Evolutionary conservation across 768 basidiomycete genomes (phyloP), one percentile per base, ranked within the genome.

Genomic region (Melanogaster broomeanus): DNA sequence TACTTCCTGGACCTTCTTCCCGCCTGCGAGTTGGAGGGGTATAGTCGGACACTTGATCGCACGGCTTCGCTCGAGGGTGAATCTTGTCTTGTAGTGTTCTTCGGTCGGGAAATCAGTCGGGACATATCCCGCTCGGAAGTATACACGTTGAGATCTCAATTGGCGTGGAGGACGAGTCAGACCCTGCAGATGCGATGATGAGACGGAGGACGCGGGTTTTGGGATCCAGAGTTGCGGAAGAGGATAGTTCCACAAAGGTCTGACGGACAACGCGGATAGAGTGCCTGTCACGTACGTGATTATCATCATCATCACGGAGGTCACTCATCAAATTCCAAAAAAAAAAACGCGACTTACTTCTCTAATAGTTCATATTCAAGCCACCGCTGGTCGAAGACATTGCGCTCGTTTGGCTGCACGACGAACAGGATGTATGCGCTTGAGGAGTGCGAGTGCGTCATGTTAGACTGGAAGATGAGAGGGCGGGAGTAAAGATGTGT

Each of bases 21-120:
- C 86, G n/a, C n/a, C 96, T 0, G 95, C 93, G n/a, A 98, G 83
- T 58, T 98, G 96, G 13, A 98, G 78, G n/a, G 88, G 84, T 58
- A 98, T 83, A 1, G 84, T 83, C 0, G 96, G 96, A 63, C 96
- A 99, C 56, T 98, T 96, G 75, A 94, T 93, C 0, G 96, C 93
- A 45, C 70, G 74, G 6, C 88, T 90, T 34, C 83, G 77, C 66
- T 98, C 95, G 31, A 98, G 77, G 13, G 83, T 69, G 59, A 88
- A 79, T 8, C 96, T 89, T 2, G 85, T 88, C 8, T 69, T 63
- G 72, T 91, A 98, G 42, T 87, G 81, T 6, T 69, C 50, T 0
- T 80, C 63, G 0, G 84, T 79, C 0, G 85, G 81, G 70, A 88
- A 93, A 66, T 97, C 93, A 25, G 74, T 75, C 0, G 95, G 93